phyloP scores from a whole-genome alignment of 305 asterid genomes.

The Solanum aculeatissimum region DNA sequence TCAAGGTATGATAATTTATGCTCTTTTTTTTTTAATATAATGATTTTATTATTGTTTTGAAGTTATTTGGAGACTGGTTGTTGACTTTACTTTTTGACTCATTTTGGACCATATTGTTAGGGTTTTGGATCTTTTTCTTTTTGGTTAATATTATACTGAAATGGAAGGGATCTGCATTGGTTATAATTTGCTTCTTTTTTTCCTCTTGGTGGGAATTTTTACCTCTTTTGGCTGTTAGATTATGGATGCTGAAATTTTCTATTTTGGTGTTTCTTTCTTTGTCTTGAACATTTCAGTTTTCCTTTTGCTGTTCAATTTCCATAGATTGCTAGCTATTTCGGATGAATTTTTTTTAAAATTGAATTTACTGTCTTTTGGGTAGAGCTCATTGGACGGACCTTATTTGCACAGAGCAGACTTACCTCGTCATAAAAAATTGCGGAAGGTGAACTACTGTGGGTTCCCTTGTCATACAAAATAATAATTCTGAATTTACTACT shows the following conservation, averaged over 20 bases:
- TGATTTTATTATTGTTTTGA: not conserved
- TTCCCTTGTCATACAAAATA: not conserved
- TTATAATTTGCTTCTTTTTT: not conserved
- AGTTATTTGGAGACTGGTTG: not conserved
- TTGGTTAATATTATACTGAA: not conserved
- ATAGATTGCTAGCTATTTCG: not conserved
- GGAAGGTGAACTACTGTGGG: too few species aligned
- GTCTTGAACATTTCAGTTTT: not conserved
- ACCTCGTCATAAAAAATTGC: not conserved
- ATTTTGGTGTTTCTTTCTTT: not conserved
- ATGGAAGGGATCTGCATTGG: not conserved
- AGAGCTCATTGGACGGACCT: too few species aligned
- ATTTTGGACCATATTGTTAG: not conserved
- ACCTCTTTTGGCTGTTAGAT: not conserved
- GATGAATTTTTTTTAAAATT: too few species aligned
- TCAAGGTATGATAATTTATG: conserved; percentile 28
- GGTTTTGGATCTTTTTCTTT: not conserved
- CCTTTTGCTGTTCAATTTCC: not conserved
- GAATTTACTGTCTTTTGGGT: not conserved
- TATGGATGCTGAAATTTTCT: not conserved
- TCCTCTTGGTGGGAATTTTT: not conserved
- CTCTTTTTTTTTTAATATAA: not conserved
- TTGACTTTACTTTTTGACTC: not conserved
- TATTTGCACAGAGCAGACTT: too few species aligned
- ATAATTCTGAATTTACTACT: not conserved